Base-by-base conservation (phyloP, 2,329 filamentous ascomycete genomes). In the Lachnellula arida region DNA sequence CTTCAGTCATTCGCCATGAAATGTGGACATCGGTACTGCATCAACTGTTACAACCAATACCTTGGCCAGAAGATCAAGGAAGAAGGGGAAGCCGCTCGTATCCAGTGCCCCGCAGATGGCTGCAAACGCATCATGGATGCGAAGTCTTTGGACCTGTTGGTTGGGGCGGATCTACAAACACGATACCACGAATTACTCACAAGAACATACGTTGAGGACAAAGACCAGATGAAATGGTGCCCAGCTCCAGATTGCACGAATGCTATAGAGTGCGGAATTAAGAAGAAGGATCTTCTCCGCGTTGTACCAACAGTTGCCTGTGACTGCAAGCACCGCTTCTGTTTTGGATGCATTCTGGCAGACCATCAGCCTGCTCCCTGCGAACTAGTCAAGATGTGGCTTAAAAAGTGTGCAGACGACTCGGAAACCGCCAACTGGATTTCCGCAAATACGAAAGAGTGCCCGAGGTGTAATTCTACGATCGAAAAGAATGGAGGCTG, bases 361-460 rank as follows among this genome's bases (percentile, higher is more conserved):
- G 94, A 99, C 67, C 94, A 99, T 68, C 93, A 96, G 68, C 94
- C 94, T 3, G 89, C 93, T 3, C 93, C 94, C 0, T 99, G 94
- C 71, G 81, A 85, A 25, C 75, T 99, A 51, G 93, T 97, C 51
- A 97, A 94, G 79, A 87, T 83, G 70, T 99, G 94, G 94, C 74
- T 99, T 12, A 96, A 97, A 78, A 99, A 99, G 71, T 99, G 94
- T 70, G 94, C 94, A 55, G 94, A 99, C 70, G 94, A 99, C 69
- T 96, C 91, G 0, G 94, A 99, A 72, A 99, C 94, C 0, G 93
- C 94, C 4, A 99, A 99, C 72, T 99, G 94, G 94, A 99, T 99
- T 60, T 97, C 93, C 0, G 94, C 94, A 47, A 96, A 99, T 72
- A 99, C 94, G 2, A 99, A 99, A 71, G 94, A 99, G 72, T 99